phyloP scores from a whole-genome alignment of 129 eudicot genomes.

The Centrapalus pauciflorus region DNA sequence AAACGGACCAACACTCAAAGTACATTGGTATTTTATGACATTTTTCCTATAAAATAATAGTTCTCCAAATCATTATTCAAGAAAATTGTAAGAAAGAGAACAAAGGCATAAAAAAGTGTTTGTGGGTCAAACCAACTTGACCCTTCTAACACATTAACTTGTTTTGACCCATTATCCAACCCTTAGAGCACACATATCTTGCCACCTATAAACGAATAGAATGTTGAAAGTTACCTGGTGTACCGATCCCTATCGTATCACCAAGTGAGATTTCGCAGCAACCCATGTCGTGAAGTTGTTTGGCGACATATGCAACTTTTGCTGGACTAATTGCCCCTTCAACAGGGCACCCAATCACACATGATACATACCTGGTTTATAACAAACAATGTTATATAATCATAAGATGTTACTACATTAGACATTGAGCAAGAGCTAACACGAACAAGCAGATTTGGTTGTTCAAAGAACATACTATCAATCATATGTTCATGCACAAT shows the following conservation, averaged over 20 bases:
- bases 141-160: not conserved
- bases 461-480: no score
- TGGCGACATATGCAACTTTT: conserved; percentile 85
- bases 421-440: no score
- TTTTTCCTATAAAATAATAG: no score
- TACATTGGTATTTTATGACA: no score
- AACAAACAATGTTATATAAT: not conserved
- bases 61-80: no score
- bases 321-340: conserved; percentile 78
- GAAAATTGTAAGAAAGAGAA: no score
- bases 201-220: not conserved
- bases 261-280: conserved; percentile 93
- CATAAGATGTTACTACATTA: not conserved
- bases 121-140: no score
- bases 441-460: no score
- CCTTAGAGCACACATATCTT: not conserved
- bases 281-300: conserved; percentile 86
- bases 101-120: no score
- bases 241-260: conserved; percentile 87
- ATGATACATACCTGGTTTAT: conserved; percentile 69
- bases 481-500: no score
- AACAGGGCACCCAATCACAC: conserved; percentile 92
- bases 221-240: conserved; percentile 57
- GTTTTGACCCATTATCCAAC: no score
- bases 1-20: no score